These are phyloP conservation scores for Lepiota subincarnata DNA, from an alignment of 768 basidiomycete species.

Conservation along the genomic window DNA sequence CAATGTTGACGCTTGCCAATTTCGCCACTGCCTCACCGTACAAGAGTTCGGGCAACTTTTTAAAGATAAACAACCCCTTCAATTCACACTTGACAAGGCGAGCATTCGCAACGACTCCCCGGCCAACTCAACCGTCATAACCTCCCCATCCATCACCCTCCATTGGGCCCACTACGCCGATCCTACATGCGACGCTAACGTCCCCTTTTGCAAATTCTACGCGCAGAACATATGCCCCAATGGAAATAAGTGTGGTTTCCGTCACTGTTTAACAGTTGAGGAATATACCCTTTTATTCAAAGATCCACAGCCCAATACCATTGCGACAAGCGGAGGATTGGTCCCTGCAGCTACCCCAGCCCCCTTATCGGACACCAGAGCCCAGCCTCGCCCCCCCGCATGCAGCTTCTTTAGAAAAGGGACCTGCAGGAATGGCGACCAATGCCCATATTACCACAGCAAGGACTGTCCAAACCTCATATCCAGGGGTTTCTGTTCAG, in stretches of 20 bases:
- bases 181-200: conserved; percentile 26
- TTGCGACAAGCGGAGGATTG: conserved; percentile 16
- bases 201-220: conserved; percentile 37
- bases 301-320: conserved; percentile 32
- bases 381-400: not conserved
- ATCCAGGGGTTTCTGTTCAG: not conserved
- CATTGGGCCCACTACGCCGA: conserved; percentile 45
- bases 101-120: conserved; percentile 12
- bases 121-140: not conserved
- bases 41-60: conserved; percentile 38
- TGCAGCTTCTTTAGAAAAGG: conserved; percentile 8
- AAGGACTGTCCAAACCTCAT: not conserved
- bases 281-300: conserved; percentile 37
- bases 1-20: conserved; percentile 26
- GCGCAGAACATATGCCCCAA: conserved; percentile 31
- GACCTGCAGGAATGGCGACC: conserved; percentile 5
- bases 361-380: not conserved
- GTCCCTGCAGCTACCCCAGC: not conserved
- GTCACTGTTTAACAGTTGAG: conserved; percentile 35
- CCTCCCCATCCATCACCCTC: conserved; percentile 16
- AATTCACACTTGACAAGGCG: not conserved
- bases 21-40: conserved; percentile 35
- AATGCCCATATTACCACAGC: conserved; percentile 1
- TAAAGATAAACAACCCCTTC: conserved; percentile 31
- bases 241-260: conserved; percentile 30